Conservation (phyloP, 768 basidiomycete species). For the Dictyophora rubrovolvata region DNA sequence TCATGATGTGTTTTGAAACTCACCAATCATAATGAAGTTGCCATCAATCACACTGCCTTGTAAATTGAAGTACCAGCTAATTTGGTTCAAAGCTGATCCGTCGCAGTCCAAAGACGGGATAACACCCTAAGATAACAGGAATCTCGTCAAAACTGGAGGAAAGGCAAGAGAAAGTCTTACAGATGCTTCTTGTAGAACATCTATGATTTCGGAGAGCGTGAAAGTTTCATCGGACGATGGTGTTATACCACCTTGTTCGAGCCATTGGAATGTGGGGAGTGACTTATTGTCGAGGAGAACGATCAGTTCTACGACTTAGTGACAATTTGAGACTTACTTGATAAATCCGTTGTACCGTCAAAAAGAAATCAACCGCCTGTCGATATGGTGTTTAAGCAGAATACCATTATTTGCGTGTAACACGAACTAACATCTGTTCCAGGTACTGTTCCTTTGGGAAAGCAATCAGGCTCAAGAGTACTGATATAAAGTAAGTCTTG, state of each 20-base stretch:
- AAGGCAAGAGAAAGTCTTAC: constrained; percentile 29
- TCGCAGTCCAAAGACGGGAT: constrained; percentile 41
- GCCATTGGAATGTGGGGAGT: constrained; percentile 68
- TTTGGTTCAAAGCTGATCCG: constrained; percentile 27
- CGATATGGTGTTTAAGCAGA: neutral
- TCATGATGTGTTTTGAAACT: constrained; percentile 21
- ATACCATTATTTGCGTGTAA: neutral
- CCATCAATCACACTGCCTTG: constrained; percentile 62
- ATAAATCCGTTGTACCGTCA: constrained; percentile 18
- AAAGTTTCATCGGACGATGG: constrained; percentile 52
- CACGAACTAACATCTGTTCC: constrained; percentile 44
- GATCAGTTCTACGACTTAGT: neutral
- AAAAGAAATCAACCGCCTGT: constrained; percentile 60
- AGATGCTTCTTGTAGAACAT: constrained; percentile 45
- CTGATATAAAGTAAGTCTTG: constrained; percentile 22
- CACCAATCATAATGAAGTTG: constrained; percentile 48
- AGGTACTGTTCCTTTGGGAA: constrained; percentile 45
- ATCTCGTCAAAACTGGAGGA: neutral
- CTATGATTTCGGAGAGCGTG: constrained; percentile 40
- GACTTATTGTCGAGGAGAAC: neutral
- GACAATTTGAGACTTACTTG: neutral
- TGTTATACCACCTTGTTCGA: constrained; percentile 60
- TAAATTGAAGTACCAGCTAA: constrained; percentile 57
- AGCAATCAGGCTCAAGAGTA: constrained; percentile 47
- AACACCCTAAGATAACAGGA: constrained; percentile 26